phyloP scores from a whole-genome alignment of 306 rosid species.

The cucumber (Cucumis sativus) region Cucumber_9930_V3 NC_026657.2:30877501-30878000 shows the following conservation, averaged over 20 bases:
- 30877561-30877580: neutral
- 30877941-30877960: constrained; percentile 5
- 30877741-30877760: neutral
- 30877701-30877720: too few relatives aligned
- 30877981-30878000: constrained; percentile 8
- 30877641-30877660: too few relatives aligned
- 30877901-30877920: constrained; percentile 2
- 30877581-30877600: neutral
- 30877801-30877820: neutral
- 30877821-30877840: neutral
- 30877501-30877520: neutral
- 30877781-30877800: neutral
- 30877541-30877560: neutral
- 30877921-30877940: constrained; percentile 1
- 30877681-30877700: too few relatives aligned
- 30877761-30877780: neutral
- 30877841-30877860: neutral
- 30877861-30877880: neutral
- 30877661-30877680: too few relatives aligned
- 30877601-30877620: neutral
- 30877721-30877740: too few relatives aligned
- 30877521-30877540: neutral
- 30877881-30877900: neutral
- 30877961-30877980: constrained; percentile 1
- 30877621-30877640: neutral